phyloP scores from a whole-genome alignment of 495 filamentous ascomycete species.

The Penicillium argentinense region DNA sequence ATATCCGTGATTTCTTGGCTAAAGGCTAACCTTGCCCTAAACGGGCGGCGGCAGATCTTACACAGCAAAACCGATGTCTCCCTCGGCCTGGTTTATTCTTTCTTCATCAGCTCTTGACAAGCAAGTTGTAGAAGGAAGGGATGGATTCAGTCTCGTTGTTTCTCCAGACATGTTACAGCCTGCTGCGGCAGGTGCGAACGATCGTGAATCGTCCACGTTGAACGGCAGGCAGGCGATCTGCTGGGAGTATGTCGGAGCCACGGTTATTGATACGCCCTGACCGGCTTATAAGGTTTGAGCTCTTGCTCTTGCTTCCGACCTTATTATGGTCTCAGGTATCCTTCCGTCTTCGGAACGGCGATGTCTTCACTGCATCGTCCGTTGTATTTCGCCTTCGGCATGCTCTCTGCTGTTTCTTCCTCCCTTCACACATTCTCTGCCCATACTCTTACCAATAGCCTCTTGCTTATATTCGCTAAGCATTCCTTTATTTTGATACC shows the following conservation, averaged over 20 bases:
- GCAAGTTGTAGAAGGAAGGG: constrained; percentile 39
- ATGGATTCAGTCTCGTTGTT: constrained; percentile 48
- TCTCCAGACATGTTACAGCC: constrained; percentile 13
- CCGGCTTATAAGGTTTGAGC: too few species aligned
- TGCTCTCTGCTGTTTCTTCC: background rate
- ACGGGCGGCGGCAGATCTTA: constrained; percentile 8
- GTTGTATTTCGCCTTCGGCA: background rate
- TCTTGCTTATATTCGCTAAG: too few species aligned
- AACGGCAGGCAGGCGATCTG: constrained; percentile 23
- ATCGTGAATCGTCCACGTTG: background rate
- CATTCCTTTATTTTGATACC: too few species aligned
- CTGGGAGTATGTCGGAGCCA: constrained; percentile 43
- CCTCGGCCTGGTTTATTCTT: constrained; percentile 41
- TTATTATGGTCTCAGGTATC: background rate
- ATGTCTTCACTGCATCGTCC: too few species aligned
- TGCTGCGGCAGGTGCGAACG: background rate
- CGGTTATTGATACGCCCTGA: constrained; percentile 13
- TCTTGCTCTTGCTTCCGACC: too few species aligned
- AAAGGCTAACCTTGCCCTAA: constrained; percentile 12
- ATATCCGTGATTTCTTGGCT: too few species aligned
- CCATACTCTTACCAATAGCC: too few species aligned
- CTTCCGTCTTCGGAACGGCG: too few species aligned
- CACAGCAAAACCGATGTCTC: constrained; percentile 4
- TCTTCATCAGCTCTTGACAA: constrained; percentile 35
- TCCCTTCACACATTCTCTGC: too few species aligned